These are phyloP conservation scores for Urochloa ruziziensis DNA, from an alignment of 176 grass and related monocot species.

Conservation along the genomic window DNA sequence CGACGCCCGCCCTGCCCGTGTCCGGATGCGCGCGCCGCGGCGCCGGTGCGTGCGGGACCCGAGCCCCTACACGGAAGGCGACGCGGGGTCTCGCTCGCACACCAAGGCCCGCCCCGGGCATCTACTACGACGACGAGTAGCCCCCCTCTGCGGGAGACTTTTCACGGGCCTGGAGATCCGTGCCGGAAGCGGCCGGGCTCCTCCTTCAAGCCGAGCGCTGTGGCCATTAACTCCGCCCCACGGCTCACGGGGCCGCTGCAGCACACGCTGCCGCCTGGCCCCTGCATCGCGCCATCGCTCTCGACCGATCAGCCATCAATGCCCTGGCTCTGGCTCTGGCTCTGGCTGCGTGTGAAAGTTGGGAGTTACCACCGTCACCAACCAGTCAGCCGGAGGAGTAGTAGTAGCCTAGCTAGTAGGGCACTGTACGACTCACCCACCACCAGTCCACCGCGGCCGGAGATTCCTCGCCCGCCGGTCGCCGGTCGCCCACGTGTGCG, in stretches of 20 bases:
- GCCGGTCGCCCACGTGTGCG: neutral
- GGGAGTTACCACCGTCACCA: slow-evolving; percentile 34
- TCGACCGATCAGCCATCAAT: slow-evolving; percentile 12
- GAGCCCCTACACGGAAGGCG: slow-evolving; percentile 8
- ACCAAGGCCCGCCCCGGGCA: neutral
- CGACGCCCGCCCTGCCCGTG: neutral
- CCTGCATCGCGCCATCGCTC: neutral
- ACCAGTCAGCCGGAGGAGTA: neutral
- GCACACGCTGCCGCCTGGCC: neutral
- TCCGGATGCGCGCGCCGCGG: neutral
- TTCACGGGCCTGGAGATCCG: slow-evolving; percentile 28
- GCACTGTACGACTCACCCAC: neutral
- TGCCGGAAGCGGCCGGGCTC: neutral
- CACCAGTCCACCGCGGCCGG: neutral
- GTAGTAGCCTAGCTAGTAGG: neutral
- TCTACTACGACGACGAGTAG: neutral
- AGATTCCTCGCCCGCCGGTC: slow-evolving; percentile 5
- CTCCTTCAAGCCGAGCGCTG: neutral
- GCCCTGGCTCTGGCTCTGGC: neutral
- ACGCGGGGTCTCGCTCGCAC: slow-evolving; percentile 25
- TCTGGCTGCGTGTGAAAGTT: neutral
- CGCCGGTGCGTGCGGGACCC: neutral
- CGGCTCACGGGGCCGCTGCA: neutral
- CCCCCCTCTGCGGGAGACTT: slow-evolving; percentile 15
- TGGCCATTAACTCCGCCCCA: neutral